These are phyloP conservation scores for Eucalyptus sp. DNA, from an alignment of 345 rosid genomes.

Conservation along the genomic window DNA sequence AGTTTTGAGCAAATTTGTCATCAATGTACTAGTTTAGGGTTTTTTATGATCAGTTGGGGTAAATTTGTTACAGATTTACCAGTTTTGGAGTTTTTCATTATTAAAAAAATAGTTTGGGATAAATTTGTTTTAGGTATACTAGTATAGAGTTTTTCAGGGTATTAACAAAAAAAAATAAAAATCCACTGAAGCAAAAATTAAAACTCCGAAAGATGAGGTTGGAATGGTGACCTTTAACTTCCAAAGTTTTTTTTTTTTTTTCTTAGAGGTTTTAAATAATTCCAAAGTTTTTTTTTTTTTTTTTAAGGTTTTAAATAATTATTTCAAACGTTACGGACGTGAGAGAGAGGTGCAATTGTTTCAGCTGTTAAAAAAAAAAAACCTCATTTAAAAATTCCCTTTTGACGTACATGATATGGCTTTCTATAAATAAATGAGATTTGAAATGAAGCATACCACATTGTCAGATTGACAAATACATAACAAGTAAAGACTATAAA, in stretches of 20 bases:
- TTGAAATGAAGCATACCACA: too few species aligned
- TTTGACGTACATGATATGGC: too few species aligned
- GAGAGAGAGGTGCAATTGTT: not conserved
- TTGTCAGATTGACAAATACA: not conserved
- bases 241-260: not conserved
- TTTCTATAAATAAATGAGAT: too few species aligned
- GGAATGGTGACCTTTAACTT: not conserved
- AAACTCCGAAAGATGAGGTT: not conserved
- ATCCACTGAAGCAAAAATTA: not conserved
- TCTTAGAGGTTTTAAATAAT: not conserved
- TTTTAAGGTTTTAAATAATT: not conserved
- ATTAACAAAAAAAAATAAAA: fast-evolving
- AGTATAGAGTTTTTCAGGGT: too few species aligned
- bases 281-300: not conserved
- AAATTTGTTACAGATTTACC: too few species aligned
- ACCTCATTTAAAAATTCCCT: not conserved
- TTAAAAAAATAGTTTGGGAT: too few species aligned
- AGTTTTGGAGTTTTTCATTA: too few species aligned
- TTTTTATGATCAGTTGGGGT: too few species aligned
- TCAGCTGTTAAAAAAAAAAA: not conserved
- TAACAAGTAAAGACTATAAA: too few species aligned
- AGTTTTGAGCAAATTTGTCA: too few species aligned
- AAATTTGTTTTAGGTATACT: too few species aligned
- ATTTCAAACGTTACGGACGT: not conserved
- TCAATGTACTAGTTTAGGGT: too few species aligned